Conservation (phyloP, 306 rosid genomes). For the Cyclanthera cordifolia region DNA sequence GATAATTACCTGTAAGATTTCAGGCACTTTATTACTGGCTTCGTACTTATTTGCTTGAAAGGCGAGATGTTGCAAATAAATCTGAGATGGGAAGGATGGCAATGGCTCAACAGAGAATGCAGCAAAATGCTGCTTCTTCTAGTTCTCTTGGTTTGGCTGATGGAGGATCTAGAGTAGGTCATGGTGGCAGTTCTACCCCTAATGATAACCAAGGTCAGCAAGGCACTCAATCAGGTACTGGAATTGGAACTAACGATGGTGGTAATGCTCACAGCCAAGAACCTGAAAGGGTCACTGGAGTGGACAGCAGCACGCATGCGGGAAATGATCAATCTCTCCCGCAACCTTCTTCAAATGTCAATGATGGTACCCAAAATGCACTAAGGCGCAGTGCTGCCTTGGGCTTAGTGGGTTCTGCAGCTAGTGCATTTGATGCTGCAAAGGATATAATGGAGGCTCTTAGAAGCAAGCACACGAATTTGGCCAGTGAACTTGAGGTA, state of each 20-base stretch:
- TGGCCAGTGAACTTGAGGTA: conserved; percentile 98
- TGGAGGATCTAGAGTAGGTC: conserved; percentile 67
- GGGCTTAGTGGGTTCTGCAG: conserved; percentile 50
- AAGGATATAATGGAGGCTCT: conserved; percentile 99
- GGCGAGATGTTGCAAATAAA: conserved; percentile 96
- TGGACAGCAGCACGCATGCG: conserved; percentile 55
- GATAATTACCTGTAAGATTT: not conserved
- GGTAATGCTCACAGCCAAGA: conserved; percentile 86
- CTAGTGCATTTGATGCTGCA: conserved; percentile 98
- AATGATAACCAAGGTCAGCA: conserved; percentile 73
- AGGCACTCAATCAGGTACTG: conserved; percentile 60
- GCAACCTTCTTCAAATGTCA: conserved; percentile 66
- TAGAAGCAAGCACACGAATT: conserved; percentile 92
- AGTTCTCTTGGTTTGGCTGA: conserved; percentile 70
- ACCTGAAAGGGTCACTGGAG: conserved; percentile 79
- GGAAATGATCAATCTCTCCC: conserved; percentile 73
- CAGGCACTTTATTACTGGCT: conserved; percentile 98
- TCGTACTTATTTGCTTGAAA: conserved; percentile 90
- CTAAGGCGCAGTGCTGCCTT: conserved; percentile 47
- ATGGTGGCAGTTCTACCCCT: conserved; percentile 40
- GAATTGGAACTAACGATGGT: conserved; percentile 79
- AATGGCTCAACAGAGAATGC: conserved; percentile 90
- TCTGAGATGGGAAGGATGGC: conserved; percentile 81
- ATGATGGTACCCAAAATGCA: conserved; percentile 74
- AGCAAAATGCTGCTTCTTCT: conserved; percentile 51